These are phyloP conservation scores for Xerocomellus intermedius DNA, from an alignment of 768 basidiomycete genomes.

Conservation along the genomic window DNA sequence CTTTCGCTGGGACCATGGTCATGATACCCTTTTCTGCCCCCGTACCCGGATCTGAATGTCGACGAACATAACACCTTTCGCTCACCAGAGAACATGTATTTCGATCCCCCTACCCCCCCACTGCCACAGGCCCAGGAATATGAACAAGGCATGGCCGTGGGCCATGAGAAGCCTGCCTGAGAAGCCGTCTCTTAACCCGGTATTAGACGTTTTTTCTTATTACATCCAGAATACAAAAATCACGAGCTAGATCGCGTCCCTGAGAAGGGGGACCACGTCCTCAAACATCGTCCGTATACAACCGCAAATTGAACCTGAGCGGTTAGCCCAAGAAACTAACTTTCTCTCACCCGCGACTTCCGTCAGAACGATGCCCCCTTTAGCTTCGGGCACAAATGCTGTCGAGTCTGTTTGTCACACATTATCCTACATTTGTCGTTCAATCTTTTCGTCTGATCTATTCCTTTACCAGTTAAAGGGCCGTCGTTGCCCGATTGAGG, in stretches of 20 bases:
- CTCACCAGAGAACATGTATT: background rate
- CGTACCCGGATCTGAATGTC: background rate
- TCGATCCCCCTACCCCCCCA: background rate
- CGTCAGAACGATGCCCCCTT: conserved; percentile 25
- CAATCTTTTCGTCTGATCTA: background rate
- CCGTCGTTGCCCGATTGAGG: conserved; percentile 1
- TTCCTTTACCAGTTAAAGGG: background rate
- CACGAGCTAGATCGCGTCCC: conserved; percentile 11
- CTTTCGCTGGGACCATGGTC: background rate
- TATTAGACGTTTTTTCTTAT: background rate
- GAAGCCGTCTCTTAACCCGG: background rate
- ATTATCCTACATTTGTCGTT: background rate
- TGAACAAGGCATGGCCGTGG: conserved; percentile 1
- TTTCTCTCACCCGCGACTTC: background rate
- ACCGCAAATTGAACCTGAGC: background rate
- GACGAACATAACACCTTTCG: background rate
- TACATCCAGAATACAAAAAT: conserved; percentile 7
- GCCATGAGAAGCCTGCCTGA: conserved; percentile 6
- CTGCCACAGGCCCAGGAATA: background rate
- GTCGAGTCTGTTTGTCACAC: background rate
- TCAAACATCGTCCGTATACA: background rate
- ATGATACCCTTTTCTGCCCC: background rate
- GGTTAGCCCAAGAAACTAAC: background rate
- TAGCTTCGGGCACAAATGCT: too few species aligned
- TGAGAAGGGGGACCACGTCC: background rate